Evolutionary conservation across 1,139 yeast species (phyloP).

Genomic region (Hemisphaericaspora xylofermentans): DNA sequence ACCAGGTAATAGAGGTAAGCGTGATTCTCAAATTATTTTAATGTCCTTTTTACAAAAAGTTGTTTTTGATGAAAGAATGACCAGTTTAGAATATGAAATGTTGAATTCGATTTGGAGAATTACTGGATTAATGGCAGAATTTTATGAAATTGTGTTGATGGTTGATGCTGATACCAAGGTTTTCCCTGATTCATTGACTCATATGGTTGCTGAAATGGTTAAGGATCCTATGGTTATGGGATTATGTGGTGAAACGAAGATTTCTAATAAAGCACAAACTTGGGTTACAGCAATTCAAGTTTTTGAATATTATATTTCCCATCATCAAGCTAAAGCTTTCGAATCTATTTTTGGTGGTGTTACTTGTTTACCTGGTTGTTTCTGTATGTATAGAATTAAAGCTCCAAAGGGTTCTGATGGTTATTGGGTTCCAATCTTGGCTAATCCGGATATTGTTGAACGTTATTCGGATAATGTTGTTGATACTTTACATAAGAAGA

Average conservation of each 20-base stretch:
- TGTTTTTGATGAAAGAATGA: constrained; percentile 96
- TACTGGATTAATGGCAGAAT: constrained; percentile 85
- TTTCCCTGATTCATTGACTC: constrained; percentile 86
- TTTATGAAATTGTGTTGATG: constrained; percentile 85
- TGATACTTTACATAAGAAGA: constrained; percentile 86
- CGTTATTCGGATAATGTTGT: constrained; percentile 88
- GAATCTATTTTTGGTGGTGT: constrained; percentile 97
- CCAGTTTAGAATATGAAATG: constrained; percentile 84
- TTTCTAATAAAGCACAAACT: constrained; percentile 77
- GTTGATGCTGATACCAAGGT: constrained; percentile 97
- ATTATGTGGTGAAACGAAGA: constrained; percentile 95
- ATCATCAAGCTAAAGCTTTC: constrained; percentile 94
- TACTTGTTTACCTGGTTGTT: constrained; percentile 97
- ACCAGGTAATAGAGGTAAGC: constrained; percentile 97
- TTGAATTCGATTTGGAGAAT: constrained; percentile 77
- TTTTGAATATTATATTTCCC: constrained; percentile 92
- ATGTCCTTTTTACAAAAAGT: constrained; percentile 92
- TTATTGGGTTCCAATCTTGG: constrained; percentile 93
- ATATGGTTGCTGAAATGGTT: constrained; percentile 92
- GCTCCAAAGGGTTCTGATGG: constrained; percentile 90
- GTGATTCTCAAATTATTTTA: constrained; percentile 91
- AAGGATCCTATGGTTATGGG: constrained; percentile 92
- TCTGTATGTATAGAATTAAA: constrained; percentile 92
- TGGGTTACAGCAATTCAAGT: constrained; percentile 98
- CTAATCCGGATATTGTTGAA: constrained; percentile 96